Conservation (phyloP, 176 grass and related monocot species). For the Rhynchospora pubera region DNA sequence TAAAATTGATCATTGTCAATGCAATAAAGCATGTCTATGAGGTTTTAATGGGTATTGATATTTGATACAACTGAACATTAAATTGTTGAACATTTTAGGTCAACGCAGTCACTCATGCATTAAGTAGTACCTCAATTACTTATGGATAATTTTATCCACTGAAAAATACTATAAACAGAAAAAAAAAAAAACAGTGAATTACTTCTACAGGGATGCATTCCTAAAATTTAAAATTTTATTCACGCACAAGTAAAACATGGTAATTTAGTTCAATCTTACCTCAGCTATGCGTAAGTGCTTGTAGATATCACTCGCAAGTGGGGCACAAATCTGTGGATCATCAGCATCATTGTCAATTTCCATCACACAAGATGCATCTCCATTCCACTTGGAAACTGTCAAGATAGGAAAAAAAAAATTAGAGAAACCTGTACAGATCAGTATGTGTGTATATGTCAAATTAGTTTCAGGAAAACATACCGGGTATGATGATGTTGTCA, state of each 20-base stretch:
- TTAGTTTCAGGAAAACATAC: constrained; percentile 32
- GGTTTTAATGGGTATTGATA: no score
- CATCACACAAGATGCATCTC: constrained; percentile 43
- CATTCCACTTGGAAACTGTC: constrained; percentile 48
- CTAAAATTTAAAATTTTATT: neutral
- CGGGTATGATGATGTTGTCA: constrained; percentile 39
- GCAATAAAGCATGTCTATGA: neutral
- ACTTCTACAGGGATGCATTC: neutral
- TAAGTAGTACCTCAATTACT: no score
- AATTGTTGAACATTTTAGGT: no score
- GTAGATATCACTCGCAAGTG: constrained; percentile 91
- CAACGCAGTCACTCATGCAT: no score
- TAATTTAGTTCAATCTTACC: constrained; percentile 26
- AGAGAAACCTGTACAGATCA: constrained; percentile 11
- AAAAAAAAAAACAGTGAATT: neutral
- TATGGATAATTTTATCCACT: no score
- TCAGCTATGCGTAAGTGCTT: constrained; percentile 81
- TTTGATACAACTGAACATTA: no score
- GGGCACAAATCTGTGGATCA: constrained; percentile 78
- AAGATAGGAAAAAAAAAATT: neutral
- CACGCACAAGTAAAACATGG: neutral
- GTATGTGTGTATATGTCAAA: neutral
- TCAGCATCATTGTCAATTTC: constrained; percentile 57
- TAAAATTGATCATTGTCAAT: neutral
- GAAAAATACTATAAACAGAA: neutral